Evolutionary conservation across 108 stramenopile genomes (phyloP), one percentile per base, ranked within the genome.

Genomic region (Pseudonitzschia delicatissima): DNA sequence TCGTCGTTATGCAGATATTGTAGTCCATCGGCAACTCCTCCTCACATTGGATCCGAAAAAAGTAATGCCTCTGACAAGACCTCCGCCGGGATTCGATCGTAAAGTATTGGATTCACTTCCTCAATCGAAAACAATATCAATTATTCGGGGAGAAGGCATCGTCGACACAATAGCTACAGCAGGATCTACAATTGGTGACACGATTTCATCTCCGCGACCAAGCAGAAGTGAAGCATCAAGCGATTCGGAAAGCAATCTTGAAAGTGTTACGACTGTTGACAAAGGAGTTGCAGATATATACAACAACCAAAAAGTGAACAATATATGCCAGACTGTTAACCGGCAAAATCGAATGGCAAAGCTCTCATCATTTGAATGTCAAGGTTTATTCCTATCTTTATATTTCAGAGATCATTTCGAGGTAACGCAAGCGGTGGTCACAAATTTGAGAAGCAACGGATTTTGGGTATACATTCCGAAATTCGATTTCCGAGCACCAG

Each of bases 1-100:
- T 60, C 69, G 93, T 31, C 72, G 88, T 20, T 92, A 92, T 37
- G 78, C 78, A 21, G 77, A 78, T 44, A 67, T 78, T 36, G 69
- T 87, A 44, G 90, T 87, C 26, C 86, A 87, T 57, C 71, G 76
- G 3, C 80, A 82, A 52, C 81, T 86, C 11, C 63, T 90, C 13
- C 60, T 40, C 2, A 61, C 60, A 15, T n/a, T 61, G 0, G 40
- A 11, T 23, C 31, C 11, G 8, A 37, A n/a, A 23, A 33, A 39
- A 37, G 21, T n/a, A 25, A 42, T 1, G 15, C 2, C 6, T 20
- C 21, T 39, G 3, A n/a, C 5, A 21, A 53, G 39, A 34, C 20
- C 60, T 15, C 64, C 36, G 13, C 57, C 52, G 25, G 39, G 49
- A 35, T 45, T 59, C 34, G 36, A n/a, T 5, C 60, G 34, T n/a